A percentile compares a stretch with the other conserved stretches of the same genome.
These are phyloP conservation scores for Begonia peltatifolia DNA, from an alignment of 306 rosid species.

Conservation along the genomic window DNA sequence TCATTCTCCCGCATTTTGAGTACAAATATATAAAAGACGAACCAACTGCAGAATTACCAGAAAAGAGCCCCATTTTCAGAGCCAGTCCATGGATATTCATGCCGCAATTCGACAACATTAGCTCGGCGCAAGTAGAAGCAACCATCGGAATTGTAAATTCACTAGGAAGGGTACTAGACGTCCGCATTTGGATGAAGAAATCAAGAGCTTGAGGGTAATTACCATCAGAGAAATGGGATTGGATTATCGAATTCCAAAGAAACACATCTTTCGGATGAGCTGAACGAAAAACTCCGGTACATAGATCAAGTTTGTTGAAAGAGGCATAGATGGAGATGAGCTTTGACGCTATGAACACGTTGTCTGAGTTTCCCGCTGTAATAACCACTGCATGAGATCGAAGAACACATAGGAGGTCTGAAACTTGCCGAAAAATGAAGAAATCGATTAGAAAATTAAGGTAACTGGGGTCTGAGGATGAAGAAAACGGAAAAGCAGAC, in stretches of 20 bases:
- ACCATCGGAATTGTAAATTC: slow-evolving; percentile 55
- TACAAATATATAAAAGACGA: slow-evolving; percentile 52
- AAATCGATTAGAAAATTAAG: slow-evolving; percentile 15
- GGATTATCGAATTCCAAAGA: slow-evolving; percentile 65
- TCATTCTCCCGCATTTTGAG: slow-evolving; percentile 33
- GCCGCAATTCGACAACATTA: slow-evolving; percentile 22
- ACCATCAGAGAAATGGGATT: slow-evolving; percentile 51
- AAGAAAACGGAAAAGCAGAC: slow-evolving; percentile 6
- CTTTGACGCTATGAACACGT: slow-evolving; percentile 53
- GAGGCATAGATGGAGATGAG: slow-evolving; percentile 53
- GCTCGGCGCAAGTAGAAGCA: slow-evolving; percentile 39
- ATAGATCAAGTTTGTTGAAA: slow-evolving; percentile 20
- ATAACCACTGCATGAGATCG: slow-evolving; percentile 42
- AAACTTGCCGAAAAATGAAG: slow-evolving; percentile 25
- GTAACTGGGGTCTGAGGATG: slow-evolving; percentile 10
- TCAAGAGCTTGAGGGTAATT: slow-evolving; percentile 19
- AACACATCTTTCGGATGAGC: slow-evolving; percentile 37
- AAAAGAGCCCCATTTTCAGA: slow-evolving; percentile 31
- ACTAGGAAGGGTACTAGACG: slow-evolving; percentile 21
- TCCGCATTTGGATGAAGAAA: slow-evolving; percentile 45
- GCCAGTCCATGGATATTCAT: slow-evolving; percentile 40
- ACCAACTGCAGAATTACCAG: slow-evolving; percentile 30
- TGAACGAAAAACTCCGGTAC: slow-evolving; percentile 29
- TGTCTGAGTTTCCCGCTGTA: slow-evolving; percentile 63
- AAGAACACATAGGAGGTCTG: slow-evolving; percentile 30